Evolutionary conservation across 2,329 filamentous ascomycete genomes (phyloP), one percentile per base, ranked within the genome.

Genomic region (Calcarisporium arbuscula): DNA sequence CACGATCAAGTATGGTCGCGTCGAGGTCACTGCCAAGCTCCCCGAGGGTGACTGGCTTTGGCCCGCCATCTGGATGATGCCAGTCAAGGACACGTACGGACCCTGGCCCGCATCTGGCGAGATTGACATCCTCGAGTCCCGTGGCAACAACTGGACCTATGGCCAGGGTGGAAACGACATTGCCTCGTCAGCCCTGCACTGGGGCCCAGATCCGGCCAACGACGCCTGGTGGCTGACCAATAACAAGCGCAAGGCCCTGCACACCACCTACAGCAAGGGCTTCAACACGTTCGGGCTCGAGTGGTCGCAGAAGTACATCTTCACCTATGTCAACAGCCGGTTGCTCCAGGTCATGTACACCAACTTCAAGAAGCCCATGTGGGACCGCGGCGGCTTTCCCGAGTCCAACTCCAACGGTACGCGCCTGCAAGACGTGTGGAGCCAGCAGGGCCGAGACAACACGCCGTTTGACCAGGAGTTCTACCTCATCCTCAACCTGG

Each of bases 11-110:
- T 94, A 85, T 53, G 86, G 86, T 30, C 82, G 84, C 28, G 72
- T 94, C 34, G 84, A 94, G 54, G 85, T 94, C 5, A 78, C 72
- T 2, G 86, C 86, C 18, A 81, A 81, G 59, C 63, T 92, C 19
- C 85, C 86, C 5, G 58, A 67, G 30, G 86, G 86, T 35, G 85
- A 92, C 62, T 92, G 86, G 86, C 70, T 94, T 9, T 92, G 86
- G 86, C 86, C 86, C 3, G 85, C 85, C n/a, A 90, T 94, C 50
- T 89, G 84, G 83, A 85, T 94, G 82, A 68, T 92, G 66, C 86
- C 86, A 2, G 77, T 76, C 30, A 67, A 80, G 28, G 69, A 78
- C 35, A 78, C 66, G 1, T 94, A 92, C 54, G 86, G 86, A 2
- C 50, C 70, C 2, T 94, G 86, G 86, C 86, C 86, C 2, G 61